Evolutionary conservation across 176 grass and related monocot species (phyloP), one percentile per base, ranked within the genome.

Genomic region (Zoysia pacifica): DNA sequence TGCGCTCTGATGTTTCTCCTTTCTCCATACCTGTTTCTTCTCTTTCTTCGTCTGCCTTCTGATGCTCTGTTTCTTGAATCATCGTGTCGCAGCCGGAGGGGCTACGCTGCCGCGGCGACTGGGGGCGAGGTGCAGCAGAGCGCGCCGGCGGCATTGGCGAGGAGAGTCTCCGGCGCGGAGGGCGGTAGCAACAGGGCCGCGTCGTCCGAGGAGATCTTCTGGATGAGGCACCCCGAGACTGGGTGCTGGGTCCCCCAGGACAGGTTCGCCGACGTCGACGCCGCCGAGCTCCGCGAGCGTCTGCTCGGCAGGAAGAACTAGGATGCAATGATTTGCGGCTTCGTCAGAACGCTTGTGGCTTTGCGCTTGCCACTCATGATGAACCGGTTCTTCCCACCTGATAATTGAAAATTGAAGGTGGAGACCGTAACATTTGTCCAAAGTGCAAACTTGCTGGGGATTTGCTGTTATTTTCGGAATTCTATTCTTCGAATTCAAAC

Each of bases 141-240:
- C 6, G 38, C 51, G 8, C 2, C 79, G 11, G 9, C 36, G 41
- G 56, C 45, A 11, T 62, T 56, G 70, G 39, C 67, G 3, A 77
- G 12, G 13, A 67, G 52, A 11, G 63, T 39, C 2, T 53, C 65
- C 2, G 38, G 11, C 12, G 9, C 43, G 1, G 48, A 44, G 6
- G 40, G 55, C 1, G 65, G 36, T 0, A 13, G 6, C 0, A 10
- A 1, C 62, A 7, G 12, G 0, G 62, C 50, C 19, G n/a, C 45
- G 18, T 9, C 74, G 45, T 6, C 76, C 46, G 62, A 62, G 76
- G 76, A 87, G 36, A n/a, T 79, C 5, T 89, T 70, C 66, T 93
- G 91, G 91, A 90, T 87, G 91, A 84, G 81, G 69, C 84, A 93
- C 46, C 91, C 91, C 6, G 81, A 75, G 81, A 89, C 84, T 2